Conservation (phyloP, 768 basidiomycete species). For the Russula foetens region DNA sequence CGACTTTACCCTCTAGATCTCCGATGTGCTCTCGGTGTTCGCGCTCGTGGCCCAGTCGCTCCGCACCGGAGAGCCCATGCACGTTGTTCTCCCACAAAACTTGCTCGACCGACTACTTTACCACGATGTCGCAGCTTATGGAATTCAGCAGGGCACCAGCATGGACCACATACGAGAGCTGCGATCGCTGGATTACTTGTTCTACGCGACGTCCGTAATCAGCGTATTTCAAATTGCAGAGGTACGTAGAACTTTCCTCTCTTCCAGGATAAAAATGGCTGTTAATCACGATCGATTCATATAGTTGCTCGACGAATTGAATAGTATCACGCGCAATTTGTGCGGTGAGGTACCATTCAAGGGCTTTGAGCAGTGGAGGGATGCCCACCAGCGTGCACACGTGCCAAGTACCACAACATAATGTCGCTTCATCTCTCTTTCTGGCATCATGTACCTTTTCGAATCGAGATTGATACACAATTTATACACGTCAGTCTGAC, state of each 20-base stretch:
- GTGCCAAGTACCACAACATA: conserved; percentile 12
- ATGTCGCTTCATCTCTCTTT: conserved; percentile 15
- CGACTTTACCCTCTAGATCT: conserved; percentile 23
- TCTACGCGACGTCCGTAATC: conserved; percentile 16
- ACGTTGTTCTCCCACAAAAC: conserved; percentile 32
- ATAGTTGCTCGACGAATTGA: conserved; percentile 16
- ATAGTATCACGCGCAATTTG: conserved; percentile 15
- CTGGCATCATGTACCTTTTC: too few species aligned
- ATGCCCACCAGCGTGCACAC: conserved; percentile 16
- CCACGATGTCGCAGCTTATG: conserved; percentile 27
- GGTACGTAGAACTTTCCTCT: conserved; percentile 1
- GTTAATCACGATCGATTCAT: background rate
- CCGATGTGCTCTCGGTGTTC: conserved; percentile 37
- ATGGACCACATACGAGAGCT: conserved; percentile 9
- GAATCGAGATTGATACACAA: too few species aligned
- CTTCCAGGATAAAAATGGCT: background rate
- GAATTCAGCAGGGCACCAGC: background rate
- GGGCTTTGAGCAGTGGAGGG: conserved; percentile 18
- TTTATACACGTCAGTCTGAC: too few species aligned
- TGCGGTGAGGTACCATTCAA: conserved; percentile 20
- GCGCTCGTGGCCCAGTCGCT: conserved; percentile 34
- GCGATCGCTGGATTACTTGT: conserved; percentile 16
- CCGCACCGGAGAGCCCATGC: conserved; percentile 38
- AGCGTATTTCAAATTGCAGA: conserved; percentile 15
- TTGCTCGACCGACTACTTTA: conserved; percentile 40